A percentile compares a stretch with the other conserved stretches of the same genome.
Evolutionary conservation across 495 filamentous ascomycete genomes (phyloP).

Genomic region (Chaetomium cochliodes): DNA sequence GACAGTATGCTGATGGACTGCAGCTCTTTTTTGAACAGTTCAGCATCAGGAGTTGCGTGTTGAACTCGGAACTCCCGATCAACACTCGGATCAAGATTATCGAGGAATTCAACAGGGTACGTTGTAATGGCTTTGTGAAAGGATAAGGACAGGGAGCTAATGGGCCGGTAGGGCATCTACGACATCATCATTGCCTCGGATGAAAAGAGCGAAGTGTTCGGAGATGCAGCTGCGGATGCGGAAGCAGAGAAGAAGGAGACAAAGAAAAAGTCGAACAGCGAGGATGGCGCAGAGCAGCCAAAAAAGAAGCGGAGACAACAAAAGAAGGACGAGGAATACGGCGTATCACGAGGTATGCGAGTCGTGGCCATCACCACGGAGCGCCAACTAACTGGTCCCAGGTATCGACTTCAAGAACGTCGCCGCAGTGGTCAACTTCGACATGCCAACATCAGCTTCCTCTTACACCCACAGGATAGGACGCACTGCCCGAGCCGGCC

Average conservation of each 20-base stretch:
- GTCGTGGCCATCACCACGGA: too few relatives aligned
- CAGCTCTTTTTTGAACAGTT: conserved; percentile 92
- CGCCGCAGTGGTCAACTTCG: conserved; percentile 93
- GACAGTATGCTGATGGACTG: background rate
- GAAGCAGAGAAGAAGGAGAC: conserved; percentile 35
- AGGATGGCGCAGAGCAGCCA: conserved; percentile 21
- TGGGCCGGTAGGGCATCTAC: conserved; percentile 50
- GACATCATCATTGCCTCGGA: conserved; percentile 97
- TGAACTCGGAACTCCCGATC: conserved; percentile 93
- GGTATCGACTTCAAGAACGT: conserved; percentile 94
- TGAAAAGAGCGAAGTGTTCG: conserved; percentile 76
- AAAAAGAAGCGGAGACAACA: conserved; percentile 38
- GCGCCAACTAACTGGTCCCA: background rate
- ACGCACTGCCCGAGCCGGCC: conserved; percentile 85
- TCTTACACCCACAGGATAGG: conserved; percentile 95
- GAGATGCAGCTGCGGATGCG: conserved; percentile 53
- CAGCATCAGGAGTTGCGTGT: conserved; percentile 84
- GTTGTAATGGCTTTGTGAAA: conserved; percentile 35
- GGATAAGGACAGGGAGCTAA: background rate
- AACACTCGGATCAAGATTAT: conserved; percentile 92
- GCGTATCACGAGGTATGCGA: conserved; percentile 70
- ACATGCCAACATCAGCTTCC: conserved; percentile 82
- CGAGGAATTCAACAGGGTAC: conserved; percentile 90
- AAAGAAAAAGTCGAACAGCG: conserved; percentile 26
- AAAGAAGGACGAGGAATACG: conserved; percentile 73